A percentile compares a stretch with the other conserved stretches of the same genome.
Evolutionary conservation across 495 filamentous ascomycete species (phyloP).

Genomic region (Lasiosphaeria miniovina): DNA sequence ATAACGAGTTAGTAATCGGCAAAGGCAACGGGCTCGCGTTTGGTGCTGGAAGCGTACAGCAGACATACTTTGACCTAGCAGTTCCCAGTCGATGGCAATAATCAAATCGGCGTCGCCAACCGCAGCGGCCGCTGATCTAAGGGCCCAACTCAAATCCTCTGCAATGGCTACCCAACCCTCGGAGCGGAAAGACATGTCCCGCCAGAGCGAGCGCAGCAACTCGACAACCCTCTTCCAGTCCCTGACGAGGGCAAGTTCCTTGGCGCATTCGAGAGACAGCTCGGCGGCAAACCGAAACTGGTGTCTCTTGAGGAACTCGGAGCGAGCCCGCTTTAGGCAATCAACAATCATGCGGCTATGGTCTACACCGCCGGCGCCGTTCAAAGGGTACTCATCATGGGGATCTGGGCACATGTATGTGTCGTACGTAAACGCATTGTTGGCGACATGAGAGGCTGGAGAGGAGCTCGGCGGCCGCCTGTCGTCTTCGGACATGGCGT

Average conservation of each 20-base stretch:
- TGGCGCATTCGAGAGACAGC: conserved; percentile 65
- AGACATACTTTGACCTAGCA: conserved; percentile 63
- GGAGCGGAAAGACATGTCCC: conserved; percentile 65
- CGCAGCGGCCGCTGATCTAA: conserved; percentile 68
- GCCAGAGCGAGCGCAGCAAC: conserved; percentile 69
- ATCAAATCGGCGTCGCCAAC: conserved; percentile 62
- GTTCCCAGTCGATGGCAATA: conserved; percentile 80
- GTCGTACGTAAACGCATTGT: conserved; percentile 71
- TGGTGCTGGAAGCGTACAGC: no score
- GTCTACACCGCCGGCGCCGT: conserved; percentile 53
- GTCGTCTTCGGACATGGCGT: conserved; percentile 72
- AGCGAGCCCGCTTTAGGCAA: conserved; percentile 57
- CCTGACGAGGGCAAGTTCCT: conserved; percentile 59
- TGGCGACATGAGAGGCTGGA: conserved; percentile 64
- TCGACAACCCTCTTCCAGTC: conserved; percentile 65
- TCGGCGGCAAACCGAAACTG: conserved; percentile 66
- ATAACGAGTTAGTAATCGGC: conserved; percentile 9
- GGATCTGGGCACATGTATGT: conserved; percentile 80
- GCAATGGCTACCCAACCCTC: conserved; percentile 81
- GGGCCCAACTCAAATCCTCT: conserved; percentile 66
- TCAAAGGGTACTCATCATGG: conserved; percentile 62
- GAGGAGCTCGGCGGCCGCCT: conserved; percentile 62
- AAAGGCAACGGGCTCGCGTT: background rate
- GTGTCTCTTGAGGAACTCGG: conserved; percentile 60
- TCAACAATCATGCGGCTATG: conserved; percentile 62